Base-by-base conservation (phyloP, 208 protist species). In the Wallacemonas sp. region DNA sequence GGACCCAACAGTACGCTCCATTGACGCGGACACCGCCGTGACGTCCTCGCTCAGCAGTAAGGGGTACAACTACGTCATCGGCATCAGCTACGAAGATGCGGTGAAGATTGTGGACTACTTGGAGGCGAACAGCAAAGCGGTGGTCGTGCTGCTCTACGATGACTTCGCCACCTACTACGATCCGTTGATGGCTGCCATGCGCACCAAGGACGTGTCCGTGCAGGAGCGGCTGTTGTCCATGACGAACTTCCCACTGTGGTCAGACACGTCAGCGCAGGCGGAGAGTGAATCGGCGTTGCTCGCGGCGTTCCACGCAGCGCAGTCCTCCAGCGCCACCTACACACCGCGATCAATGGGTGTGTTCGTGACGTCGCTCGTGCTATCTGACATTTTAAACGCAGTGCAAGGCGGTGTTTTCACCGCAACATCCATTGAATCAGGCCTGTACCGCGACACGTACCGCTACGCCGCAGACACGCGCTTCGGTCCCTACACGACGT, bases 171-270 rank as follows among this genome's bases (percentile, higher is more conserved):
- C 50, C 6, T 13, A 26, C 15, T 57, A 57, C 29, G 3, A 6
- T 10, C 3, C 19, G 30, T 8, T 39, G 2, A 3, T 57, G 2
- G 22, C 30, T 13, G 32, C 50, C 30, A 39, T 57, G 8, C 39
- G 30, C 29, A 17, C 26, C 9, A 13, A 26, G 9, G 22, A 39
- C 50, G 10, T n/a, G 1, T 17, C 50, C 10, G 2, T 39, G 50
- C 34, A 26, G 32, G 4, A 5, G 50, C 50, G 50, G 10, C 33
- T 46, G 36, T 4, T 21, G 2, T 13, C 50, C 4, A 12, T 32
- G n/a, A 57, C 50, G 50, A 57, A 27, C 30, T n/a, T 57, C 17
- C 50, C 50, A 10, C 26, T 30, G 50, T 39, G 50, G 50, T 39
- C 34, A 26, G 24, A 57, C 3, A 39, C 34, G 30, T 39, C 50